Percentiles rank a stretch among this genome's conserved stretches.
phyloP scores from a whole-genome alignment of 1,284 basidiomycete species.

The Vanrija pseudolonga region DNA sequence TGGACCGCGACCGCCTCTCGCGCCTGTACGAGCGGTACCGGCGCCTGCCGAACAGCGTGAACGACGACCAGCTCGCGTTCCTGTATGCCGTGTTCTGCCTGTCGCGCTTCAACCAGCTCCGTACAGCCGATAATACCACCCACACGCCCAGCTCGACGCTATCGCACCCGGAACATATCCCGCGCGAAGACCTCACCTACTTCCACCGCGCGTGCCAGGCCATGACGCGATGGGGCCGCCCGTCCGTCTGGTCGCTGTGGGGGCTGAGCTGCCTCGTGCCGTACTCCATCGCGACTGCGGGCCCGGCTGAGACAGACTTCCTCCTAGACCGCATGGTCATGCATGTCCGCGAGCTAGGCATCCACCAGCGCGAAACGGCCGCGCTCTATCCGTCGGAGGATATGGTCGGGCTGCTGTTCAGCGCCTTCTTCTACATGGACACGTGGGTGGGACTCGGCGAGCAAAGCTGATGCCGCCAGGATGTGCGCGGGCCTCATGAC shows the following conservation, averaged over 20 bases:
- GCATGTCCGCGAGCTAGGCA: conserved; percentile 24
- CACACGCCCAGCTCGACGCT: background rate
- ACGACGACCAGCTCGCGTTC: conserved; percentile 20
- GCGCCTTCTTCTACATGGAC: conserved; percentile 25
- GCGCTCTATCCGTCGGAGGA: conserved; percentile 20
- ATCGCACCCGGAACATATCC: background rate
- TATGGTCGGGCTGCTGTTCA: conserved; percentile 19
- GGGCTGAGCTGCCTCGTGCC: conserved; percentile 24
- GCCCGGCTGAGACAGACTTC: conserved; percentile 19
- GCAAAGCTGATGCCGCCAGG: background rate
- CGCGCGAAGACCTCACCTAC: conserved; percentile 31
- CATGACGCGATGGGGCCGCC: conserved; percentile 19
- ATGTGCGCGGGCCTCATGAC: conserved; percentile 20
- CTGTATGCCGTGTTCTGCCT: conserved; percentile 23
- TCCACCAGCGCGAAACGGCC: conserved; percentile 20
- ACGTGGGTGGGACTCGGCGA: conserved; percentile 12
- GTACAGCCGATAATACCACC: background rate
- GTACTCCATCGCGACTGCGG: conserved; percentile 18
- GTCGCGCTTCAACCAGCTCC: conserved; percentile 15
- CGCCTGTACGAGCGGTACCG: conserved; percentile 21
- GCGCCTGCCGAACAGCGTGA: conserved; percentile 17
- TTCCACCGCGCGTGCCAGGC: conserved; percentile 23
- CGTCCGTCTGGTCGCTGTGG: conserved; percentile 23
- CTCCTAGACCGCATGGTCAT: conserved; percentile 26
- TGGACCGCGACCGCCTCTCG: conserved; percentile 2